Base-by-base conservation (phyloP, 768 basidiomycete genomes). In the Suillus decipiens region DNA sequence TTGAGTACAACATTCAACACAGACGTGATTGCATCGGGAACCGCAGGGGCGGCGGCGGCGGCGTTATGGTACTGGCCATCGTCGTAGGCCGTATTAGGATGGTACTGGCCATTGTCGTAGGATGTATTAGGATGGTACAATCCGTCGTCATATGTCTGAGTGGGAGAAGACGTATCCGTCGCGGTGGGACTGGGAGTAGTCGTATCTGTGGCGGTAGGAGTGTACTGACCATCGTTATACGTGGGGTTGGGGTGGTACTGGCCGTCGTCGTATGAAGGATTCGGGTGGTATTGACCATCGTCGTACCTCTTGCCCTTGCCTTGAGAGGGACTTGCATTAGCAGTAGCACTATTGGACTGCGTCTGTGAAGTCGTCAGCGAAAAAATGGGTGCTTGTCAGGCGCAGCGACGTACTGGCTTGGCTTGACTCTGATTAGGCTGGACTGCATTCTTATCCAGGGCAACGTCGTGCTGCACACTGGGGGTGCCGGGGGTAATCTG, bases 231-330 rank as follows among this genome's bases (percentile, higher is more conserved):
- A 53, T 70, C 61, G 45, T 70, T 62, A 41, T 61, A 72, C 33
- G 71, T 64, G 39, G 71, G 63, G 8, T 63, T 67, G 1, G 73
- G 71, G 36, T 69, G 67, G 42, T 69, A 66, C 28, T 67, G 63
- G 17, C 70, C 67, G 8, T 75, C 58, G 24, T 72, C 73, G 15
- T 22, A 53, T 39, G 61, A 3, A 17, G 65, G 0, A 14, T 57
- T 50, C 2, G 63, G 61, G 58, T 50, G 54, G 34, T 67, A 62
- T 31, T 39, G 41, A 28, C 66, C 66, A 47, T 70, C 63, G 5
- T 72, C 70, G n/a, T 31, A 53, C 24, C 64, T 61, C 34, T 62
- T 59, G 33, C 43, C 36, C 24, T 28, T 53, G 31, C 37, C 42
- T 54, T n/a, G 53, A 12, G 42, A n/a, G 6, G 63, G 37, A 37